Conservation (phyloP, 805 yeast genomes). For the Phaffomyces opuntiae region DNA sequence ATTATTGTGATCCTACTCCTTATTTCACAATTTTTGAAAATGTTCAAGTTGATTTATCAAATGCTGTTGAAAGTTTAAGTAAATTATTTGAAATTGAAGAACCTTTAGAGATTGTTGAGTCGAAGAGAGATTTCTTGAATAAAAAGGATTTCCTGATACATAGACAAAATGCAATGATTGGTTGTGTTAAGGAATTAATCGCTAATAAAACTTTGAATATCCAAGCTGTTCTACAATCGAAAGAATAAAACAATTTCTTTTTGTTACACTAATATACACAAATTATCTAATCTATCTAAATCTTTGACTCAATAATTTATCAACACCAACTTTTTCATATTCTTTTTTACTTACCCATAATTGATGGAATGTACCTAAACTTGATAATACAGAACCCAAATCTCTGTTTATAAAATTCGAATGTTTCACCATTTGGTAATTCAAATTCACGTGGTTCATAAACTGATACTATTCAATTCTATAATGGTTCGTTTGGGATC, state of each 20-base stretch:
- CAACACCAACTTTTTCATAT: slow-evolving; percentile 83
- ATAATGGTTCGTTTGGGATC: slow-evolving; percentile 33
- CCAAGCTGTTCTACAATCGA: background rate
- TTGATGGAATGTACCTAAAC: slow-evolving; percentile 92
- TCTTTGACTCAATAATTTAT: slow-evolving; percentile 70
- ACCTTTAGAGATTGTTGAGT: slow-evolving; percentile 27
- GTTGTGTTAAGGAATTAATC: slow-evolving; percentile 23
- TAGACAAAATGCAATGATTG: slow-evolving; percentile 30
- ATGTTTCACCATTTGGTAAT: slow-evolving; percentile 66
- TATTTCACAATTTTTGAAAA: slow-evolving; percentile 61
- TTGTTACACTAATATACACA: background rate
- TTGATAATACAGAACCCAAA: slow-evolving; percentile 76
- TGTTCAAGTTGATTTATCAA: slow-evolving; percentile 56
- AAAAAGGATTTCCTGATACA: slow-evolving; percentile 28
- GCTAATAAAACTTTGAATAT: slow-evolving; percentile 2
- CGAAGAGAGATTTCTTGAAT: slow-evolving; percentile 31
- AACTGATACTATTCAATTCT: slow-evolving; percentile 13
- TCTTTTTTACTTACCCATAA: slow-evolving; percentile 87
- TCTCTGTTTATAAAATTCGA: slow-evolving; percentile 57
- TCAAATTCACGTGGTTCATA: slow-evolving; percentile 48
- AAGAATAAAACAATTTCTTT: background rate
- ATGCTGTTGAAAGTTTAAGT: slow-evolving; percentile 64
- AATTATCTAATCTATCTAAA: slow-evolving; percentile 46
- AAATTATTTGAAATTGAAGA: slow-evolving; percentile 43
- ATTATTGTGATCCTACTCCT: slow-evolving; percentile 47